Percentiles rank a stretch among this genome's conserved stretches.
Evolutionary conservation across 352 stramenopile species (phyloP).

Genomic region (Phytophthora cryptogea): DNA sequence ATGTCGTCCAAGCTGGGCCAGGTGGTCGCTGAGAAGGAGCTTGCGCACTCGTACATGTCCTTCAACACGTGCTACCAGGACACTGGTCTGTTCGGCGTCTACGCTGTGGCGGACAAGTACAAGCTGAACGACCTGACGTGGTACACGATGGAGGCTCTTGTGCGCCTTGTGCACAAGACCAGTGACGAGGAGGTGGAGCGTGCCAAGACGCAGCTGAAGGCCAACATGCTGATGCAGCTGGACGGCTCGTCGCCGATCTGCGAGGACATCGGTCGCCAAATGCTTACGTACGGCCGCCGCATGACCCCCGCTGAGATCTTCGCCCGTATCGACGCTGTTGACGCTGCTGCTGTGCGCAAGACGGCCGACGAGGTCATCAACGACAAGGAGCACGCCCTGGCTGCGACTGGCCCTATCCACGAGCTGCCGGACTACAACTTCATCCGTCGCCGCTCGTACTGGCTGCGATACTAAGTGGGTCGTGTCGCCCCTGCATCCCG

Average conservation of each 20-base stretch:
- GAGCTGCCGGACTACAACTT: constrained; percentile 99
- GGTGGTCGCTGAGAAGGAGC: constrained; percentile 95
- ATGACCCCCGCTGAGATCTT: constrained; percentile 99
- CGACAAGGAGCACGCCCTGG: constrained; percentile 99
- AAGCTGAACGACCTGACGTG: constrained; percentile 96
- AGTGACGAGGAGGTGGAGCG: constrained; percentile 97
- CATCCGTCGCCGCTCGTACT: constrained; percentile 99
- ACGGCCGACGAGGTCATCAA: constrained; percentile 93
- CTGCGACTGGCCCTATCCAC: constrained; percentile 97
- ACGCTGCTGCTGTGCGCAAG: constrained; percentile 92
- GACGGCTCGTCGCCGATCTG: constrained; percentile 98
- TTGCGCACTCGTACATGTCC: constrained; percentile 97
- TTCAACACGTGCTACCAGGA: constrained; percentile 99
- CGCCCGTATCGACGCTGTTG: constrained; percentile 98
- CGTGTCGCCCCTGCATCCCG: constrained; percentile 22
- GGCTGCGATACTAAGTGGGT: constrained; percentile 90
- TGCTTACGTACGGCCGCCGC: constrained; percentile 96
- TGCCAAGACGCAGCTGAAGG: constrained; percentile 99
- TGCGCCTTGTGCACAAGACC: constrained; percentile 95
- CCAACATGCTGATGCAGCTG: constrained; percentile 99
- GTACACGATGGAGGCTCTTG: constrained; percentile 95
- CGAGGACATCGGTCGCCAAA: constrained; percentile 99
- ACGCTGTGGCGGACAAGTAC: constrained; percentile 94
- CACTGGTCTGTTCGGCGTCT: constrained; percentile 99
- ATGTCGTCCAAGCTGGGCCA: constrained; percentile 96